Base-by-base conservation (phyloP, 805 yeast species). In the Saccharomycopsis sp. region DNA sequence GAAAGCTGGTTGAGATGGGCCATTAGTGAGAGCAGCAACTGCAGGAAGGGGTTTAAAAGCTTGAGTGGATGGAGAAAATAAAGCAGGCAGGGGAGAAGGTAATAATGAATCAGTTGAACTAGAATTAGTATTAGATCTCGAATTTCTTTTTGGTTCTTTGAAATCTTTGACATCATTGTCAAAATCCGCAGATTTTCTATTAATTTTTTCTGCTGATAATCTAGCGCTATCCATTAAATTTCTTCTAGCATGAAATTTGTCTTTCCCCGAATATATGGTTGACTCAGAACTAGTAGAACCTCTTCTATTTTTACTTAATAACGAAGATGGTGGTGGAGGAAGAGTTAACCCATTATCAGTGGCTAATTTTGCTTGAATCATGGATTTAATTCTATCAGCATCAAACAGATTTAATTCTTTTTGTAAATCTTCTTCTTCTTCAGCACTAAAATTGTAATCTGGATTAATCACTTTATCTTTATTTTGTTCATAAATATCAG, bases 361-460 rank as follows among this genome's bases (percentile, higher is more conserved):
- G 8, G 49, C 47, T 17, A 42, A 25, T 32, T 45, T 45, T 21
- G 19, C 40, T 25, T 45, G 46, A 17, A 45, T 45, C 37, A 37
- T 10, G 18, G 25, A 32, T 30, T 42, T 41, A 14, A 42, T 31
- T 3, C 26, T n/a, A 4, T n/a, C 12, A 18, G 49, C 41, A 23
- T 45, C 34, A 20, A 45, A 45, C 12, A 41, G 32, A 27, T 45
- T 39, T 10, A 45, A 34, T 34, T 45, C 46, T 2, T 36, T 21
- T 13, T 42, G 49, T 5, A 45, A 33, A 5, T 33, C 45, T 14
- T 13, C 21, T 23, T 41, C 40, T 15, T 42, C 46, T 18, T 17
- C 25, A 13, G 39, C 43, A 25, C 27, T 26, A 20, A 30, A 21
- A n/a, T 25, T 26, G 26, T 38, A 45, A 28, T 42, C 46, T n/a